Conservation (phyloP, 1,139 yeast species). For the Saccharomycopsis hybrid region DNA sequence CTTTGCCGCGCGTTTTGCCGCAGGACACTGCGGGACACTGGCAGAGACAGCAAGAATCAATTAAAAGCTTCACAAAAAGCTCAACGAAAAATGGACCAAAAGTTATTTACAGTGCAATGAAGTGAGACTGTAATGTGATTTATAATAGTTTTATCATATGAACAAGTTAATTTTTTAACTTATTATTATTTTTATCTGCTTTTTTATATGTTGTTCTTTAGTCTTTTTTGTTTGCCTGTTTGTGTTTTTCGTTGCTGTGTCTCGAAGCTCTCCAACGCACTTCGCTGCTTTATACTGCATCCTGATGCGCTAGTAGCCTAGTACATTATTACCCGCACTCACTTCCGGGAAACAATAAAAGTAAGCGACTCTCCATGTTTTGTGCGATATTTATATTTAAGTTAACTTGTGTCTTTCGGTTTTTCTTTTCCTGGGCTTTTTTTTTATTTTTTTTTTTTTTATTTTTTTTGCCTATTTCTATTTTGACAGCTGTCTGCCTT, state of each 20-base stretch:
- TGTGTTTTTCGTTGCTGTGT: not conserved
- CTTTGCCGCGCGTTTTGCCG: not conserved
- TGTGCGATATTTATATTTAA: no score
- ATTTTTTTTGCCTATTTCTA: not conserved
- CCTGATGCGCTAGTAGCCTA: no score
- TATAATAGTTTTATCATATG: no score
- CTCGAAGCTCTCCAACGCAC: not conserved
- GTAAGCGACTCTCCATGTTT: no score
- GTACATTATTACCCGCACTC: no score
- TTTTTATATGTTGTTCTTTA: no score
- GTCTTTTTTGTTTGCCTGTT: not conserved
- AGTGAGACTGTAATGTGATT: no score
- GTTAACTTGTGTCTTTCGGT: not conserved
- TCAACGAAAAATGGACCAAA: no score
- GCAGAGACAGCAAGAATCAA: not conserved
- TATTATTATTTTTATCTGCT: no score
- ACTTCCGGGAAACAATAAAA: slow-evolving; percentile 4
- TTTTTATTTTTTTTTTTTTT: not conserved
- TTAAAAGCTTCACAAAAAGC: no score
- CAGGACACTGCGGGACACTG: not conserved
- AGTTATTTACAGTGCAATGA: no score
- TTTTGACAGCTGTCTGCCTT: not conserved
- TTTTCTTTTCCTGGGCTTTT: not conserved
- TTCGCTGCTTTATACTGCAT: not conserved
- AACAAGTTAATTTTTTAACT: no score